Evolutionary conservation across 441 rosid species (phyloP), one percentile per base, ranked within the genome.

Genomic region (Breynia disticha): DNA sequence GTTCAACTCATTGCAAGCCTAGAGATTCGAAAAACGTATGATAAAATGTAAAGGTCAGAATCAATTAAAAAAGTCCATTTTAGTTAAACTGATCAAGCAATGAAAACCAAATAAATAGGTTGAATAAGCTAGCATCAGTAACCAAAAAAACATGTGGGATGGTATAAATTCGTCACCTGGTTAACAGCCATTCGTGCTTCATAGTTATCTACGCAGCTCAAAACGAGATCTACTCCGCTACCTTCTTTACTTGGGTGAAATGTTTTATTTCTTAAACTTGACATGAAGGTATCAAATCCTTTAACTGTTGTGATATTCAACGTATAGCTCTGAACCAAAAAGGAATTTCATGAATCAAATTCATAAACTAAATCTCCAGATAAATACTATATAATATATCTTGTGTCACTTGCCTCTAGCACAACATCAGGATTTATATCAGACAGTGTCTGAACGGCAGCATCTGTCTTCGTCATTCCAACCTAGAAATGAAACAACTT

Each of bases 391-490:
- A 47, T 10, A 47, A 47, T 47, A 1, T 2, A 47, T 47, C 9
- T n/a, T 11, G 44, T 51, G 57, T 52, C 20, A 63, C 67, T 32
- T 54, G 72, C 98, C 78, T 91, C 95, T 46, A 91, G 94, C 45
- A 84, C 79, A 57, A 91, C 95, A 59, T 91, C 98, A 46, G 95
- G 98, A 64, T 88, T 91, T 65, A 91, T 86, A 57, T 86, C 98
- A 42, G 86, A 67, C 53, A 91, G 98, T 52, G 97, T 91, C 72
- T 91, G 98, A 66, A 86, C 89, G 61, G 98, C 97, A 61, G 97
- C 98, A 79, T 91, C 98, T 44, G 98, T 91, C 79, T 88, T 91
- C 66, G 95, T 86, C 98, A 91, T 88, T 55, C 96, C 97, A 79
- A 63, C 88, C 98, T 91, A 64, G n/a, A 41, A 63, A 54, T 15